Percentiles rank a stretch among this genome's conserved stretches.
Evolutionary conservation across 305 asterid genomes (phyloP).

Genomic region (Fraxinus xanthoxyloides): DNA sequence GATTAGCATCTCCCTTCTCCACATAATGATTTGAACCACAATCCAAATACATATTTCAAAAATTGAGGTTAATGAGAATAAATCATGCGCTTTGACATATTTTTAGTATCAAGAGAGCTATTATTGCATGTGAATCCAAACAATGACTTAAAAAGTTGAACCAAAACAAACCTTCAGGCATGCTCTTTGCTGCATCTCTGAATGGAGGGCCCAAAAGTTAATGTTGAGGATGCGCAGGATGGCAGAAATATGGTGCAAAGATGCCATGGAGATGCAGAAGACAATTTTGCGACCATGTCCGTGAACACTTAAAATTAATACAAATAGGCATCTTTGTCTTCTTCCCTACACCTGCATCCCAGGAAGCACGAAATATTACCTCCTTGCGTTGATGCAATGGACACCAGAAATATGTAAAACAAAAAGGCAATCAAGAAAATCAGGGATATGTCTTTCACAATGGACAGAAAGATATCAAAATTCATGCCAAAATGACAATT

Average conservation of each 20-base stretch:
- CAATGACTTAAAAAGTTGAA: conserved; percentile 18
- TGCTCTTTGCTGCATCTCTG: conserved; percentile 98
- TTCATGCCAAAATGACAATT: neutral
- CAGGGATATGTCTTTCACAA: neutral
- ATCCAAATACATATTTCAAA: conserved; percentile 8
- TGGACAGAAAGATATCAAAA: neutral
- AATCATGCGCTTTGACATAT: no score
- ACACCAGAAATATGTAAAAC: conserved; percentile 3
- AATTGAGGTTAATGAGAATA: neutral
- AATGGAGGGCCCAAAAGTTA: conserved; percentile 78
- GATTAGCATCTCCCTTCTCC: neutral
- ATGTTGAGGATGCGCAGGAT: conserved; percentile 62
- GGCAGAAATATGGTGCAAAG: conserved; percentile 84
- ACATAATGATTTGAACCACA: neutral
- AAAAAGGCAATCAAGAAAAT: neutral
- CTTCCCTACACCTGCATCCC: conserved; percentile 78
- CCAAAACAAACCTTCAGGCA: conserved; percentile 68
- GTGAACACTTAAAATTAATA: conserved; percentile 79
- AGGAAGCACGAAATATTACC: conserved; percentile 17
- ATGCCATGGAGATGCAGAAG: conserved; percentile 93
- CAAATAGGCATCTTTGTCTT: conserved; percentile 89
- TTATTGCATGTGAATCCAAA: neutral
- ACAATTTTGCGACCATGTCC: conserved; percentile 93
- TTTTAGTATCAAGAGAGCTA: neutral
- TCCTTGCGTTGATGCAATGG: conserved; percentile 3